A percentile compares a stretch with the other conserved stretches of the same genome.
Conservation (phyloP, 306 rosid species). For the Acmispon strigosus region DNA sequence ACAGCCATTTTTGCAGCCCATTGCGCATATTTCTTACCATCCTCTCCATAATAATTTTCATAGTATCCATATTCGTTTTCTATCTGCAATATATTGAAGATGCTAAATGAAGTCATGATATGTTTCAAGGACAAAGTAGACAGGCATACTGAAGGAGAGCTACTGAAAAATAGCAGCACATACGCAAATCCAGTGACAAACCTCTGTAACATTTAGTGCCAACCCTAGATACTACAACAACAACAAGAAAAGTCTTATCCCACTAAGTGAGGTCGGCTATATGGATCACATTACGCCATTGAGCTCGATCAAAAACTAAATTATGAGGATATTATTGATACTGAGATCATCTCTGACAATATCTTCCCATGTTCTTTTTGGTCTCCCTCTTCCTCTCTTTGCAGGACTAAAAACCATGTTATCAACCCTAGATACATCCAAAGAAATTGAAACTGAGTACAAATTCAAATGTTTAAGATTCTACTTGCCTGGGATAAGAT, state of each 20-base stretch:
- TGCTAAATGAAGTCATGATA: neutral
- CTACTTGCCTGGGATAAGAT: conserved; percentile 90
- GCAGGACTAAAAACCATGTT: no score
- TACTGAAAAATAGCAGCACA: neutral
- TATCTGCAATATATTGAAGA: conserved; percentile 44
- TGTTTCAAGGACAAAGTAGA: conserved; percentile 1
- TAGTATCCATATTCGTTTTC: conserved; percentile 92
- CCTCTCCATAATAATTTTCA: conserved; percentile 70
- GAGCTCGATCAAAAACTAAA: no score
- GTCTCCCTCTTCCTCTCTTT: no score
- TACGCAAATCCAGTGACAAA: neutral
- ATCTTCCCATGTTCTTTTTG: no score
- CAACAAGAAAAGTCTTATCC: no score
- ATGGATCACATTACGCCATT: no score
- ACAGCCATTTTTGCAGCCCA: conserved; percentile 98
- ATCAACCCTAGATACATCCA: neutral
- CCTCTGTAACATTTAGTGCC: neutral
- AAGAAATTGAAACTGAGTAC: neutral
- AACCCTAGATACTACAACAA: neutral
- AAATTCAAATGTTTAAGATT: conserved; percentile 7
- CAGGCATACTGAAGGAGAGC: conserved; percentile 1
- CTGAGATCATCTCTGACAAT: no score
- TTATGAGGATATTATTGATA: no score
- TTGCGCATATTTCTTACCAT: conserved; percentile 70
- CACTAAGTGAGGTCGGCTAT: no score